These are phyloP conservation scores for Heliosperma pusillum DNA, from an alignment of 148 eudicot species.

Conservation along the genomic window DNA sequence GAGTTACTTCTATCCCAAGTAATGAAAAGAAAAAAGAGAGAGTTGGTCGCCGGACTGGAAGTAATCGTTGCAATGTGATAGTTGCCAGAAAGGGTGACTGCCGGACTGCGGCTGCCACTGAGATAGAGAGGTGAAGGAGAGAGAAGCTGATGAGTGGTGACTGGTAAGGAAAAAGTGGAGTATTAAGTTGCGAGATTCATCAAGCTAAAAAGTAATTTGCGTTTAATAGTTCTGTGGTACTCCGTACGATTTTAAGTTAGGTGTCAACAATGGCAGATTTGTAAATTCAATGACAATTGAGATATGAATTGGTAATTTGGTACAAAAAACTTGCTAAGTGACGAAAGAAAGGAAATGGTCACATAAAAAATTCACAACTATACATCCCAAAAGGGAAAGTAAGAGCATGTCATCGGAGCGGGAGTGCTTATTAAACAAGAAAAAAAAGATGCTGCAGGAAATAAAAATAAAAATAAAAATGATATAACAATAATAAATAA, in stretches of 20 bases:
- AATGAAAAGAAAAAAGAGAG: too few species aligned
- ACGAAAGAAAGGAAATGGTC: background rate
- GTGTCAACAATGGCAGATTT: background rate
- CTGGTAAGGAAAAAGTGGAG: background rate
- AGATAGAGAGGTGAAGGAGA: background rate
- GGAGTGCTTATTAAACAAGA: background rate
- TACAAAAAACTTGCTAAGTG: background rate
- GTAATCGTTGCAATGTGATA: background rate
- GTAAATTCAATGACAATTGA: background rate
- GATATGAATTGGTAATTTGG: background rate
- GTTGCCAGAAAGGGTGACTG: background rate
- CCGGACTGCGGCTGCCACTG: background rate
- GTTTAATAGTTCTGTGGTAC: too few species aligned
- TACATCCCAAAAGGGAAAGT: background rate
- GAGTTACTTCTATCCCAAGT: too few species aligned
- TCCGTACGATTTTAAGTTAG: background rate
- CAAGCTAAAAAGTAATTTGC: background rate
- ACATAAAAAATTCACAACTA: background rate
- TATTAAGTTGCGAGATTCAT: too few species aligned
- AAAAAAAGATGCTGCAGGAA: too few species aligned
- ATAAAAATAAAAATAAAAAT: too few species aligned
- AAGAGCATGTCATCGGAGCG: background rate
- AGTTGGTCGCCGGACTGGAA: too few species aligned
- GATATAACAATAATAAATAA: too few species aligned
- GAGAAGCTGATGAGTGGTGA: background rate